Conservation (phyloP, 2,329 filamentous ascomycete species). For the Trichophyton equinum region DNA sequence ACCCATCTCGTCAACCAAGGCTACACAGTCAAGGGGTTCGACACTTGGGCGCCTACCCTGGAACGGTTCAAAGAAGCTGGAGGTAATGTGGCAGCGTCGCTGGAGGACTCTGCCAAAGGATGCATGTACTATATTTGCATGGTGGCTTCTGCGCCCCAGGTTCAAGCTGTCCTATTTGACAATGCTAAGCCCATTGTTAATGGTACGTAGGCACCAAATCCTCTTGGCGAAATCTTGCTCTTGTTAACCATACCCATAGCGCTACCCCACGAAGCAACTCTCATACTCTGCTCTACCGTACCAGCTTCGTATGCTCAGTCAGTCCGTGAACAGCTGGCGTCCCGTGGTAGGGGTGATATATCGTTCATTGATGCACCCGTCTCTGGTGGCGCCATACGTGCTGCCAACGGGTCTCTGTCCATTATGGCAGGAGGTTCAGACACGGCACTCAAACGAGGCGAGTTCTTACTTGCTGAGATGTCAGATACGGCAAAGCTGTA, state of each 20-base stretch:
- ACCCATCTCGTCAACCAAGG: conserved; percentile 56
- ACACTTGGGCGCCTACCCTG: conserved; percentile 55
- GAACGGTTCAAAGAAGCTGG: conserved; percentile 53
- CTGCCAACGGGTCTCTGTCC: conserved; percentile 58
- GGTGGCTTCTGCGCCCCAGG: conserved; percentile 62
- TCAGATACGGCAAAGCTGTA: conserved; percentile 48
- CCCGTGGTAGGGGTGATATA: conserved; percentile 48
- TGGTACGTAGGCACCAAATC: not conserved
- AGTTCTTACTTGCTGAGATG: conserved; percentile 50
- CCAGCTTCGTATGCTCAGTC: conserved; percentile 52
- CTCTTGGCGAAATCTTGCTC: not conserved
- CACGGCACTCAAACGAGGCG: conserved; percentile 45
- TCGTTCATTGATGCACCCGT: conserved; percentile 59
- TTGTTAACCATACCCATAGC: conserved; percentile 15
- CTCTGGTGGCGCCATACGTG: conserved; percentile 55
- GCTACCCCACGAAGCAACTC: conserved; percentile 46
- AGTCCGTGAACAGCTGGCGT: conserved; percentile 45
- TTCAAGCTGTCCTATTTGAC: conserved; percentile 52
- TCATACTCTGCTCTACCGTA: conserved; percentile 60
- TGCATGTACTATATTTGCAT: conserved; percentile 56
- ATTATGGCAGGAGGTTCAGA: conserved; percentile 59
- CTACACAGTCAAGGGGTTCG: conserved; percentile 57
- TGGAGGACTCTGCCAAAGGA: conserved; percentile 48
- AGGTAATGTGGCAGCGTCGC: conserved; percentile 46
- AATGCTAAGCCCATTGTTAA: conserved; percentile 38